phyloP scores from a whole-genome alignment of 495 filamentous ascomycete species.

The Penicillium antarcticum region DNA sequence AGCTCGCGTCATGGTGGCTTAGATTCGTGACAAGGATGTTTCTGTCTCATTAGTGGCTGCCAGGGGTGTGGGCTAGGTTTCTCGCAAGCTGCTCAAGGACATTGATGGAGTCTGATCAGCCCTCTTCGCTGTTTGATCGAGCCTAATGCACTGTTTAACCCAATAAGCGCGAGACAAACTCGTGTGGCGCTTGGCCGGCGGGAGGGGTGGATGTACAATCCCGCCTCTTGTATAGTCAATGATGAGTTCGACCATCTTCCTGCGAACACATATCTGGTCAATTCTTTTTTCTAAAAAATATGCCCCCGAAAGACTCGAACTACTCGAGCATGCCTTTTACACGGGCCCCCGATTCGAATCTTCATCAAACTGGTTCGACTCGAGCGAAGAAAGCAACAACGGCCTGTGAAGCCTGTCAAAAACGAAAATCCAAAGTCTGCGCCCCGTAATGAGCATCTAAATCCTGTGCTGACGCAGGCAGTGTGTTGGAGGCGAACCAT shows the following conservation, averaged over 20 bases:
- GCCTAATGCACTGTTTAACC: neutral
- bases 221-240: neutral
- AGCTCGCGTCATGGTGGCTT: neutral
- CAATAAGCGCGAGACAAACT: neutral
- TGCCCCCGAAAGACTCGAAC: neutral
- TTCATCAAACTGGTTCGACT: neutral
- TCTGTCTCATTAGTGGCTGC: neutral
- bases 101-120: neutral
- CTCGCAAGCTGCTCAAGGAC: too few species aligned
- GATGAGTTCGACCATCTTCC: neutral
- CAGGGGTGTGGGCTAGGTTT: neutral
- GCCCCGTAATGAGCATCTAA: too few species aligned
- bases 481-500: conserved; percentile 11
- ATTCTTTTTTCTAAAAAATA: too few species aligned
- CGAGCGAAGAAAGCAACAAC: conserved; percentile 1
- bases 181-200: neutral
- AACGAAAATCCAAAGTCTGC: conserved; percentile 6
- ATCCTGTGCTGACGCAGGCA: neutral
- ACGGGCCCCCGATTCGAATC: neutral
- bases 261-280: neutral
- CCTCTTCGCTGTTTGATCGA: neutral
- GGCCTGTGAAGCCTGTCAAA: conserved; percentile 5
- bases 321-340: neutral
- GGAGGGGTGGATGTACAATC: neutral
- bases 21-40: neutral